phyloP scores from a whole-genome alignment of 345 rosid genomes.

The Clausena lansium region DNA sequence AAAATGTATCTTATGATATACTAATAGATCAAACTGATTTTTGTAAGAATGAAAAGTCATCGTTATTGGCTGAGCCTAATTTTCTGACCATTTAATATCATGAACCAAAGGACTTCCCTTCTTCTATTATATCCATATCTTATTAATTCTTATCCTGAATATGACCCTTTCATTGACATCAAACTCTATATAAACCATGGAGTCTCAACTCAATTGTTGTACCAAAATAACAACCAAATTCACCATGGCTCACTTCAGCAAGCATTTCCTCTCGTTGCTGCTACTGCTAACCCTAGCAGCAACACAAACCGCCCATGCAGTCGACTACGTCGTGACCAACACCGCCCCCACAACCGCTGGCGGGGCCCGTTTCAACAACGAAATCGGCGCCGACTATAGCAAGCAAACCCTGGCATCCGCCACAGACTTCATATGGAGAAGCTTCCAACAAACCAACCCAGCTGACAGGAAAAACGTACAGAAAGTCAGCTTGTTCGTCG shows the following conservation, averaged over 20 bases:
- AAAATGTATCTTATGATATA: no score
- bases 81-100: background rate
- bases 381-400: slow-evolving; percentile 32
- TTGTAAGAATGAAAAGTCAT: background rate
- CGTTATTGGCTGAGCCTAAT: background rate
- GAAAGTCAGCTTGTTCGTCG: slow-evolving; percentile 31
- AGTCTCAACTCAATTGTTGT: background rate
- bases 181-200: slow-evolving; percentile 5
- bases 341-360: slow-evolving; percentile 29
- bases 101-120: background rate
- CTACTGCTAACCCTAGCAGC: slow-evolving; percentile 24
- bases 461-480: slow-evolving; percentile 24
- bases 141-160: no score
- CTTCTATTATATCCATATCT: background rate
- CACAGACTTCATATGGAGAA: slow-evolving; percentile 36
- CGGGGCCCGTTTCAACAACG: slow-evolving; percentile 29
- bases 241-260: slow-evolving; percentile 16
- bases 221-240: background rate
- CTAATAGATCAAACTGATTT: no score
- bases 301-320: slow-evolving; percentile 27
- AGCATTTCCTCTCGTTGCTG: slow-evolving; percentile 19
- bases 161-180: background rate
- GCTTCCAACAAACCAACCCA: slow-evolving; percentile 32
- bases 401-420: slow-evolving; percentile 28
- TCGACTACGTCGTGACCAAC: slow-evolving; percentile 38